Conservation (phyloP, 495 filamentous ascomycete genomes). For the Tuber borchii region DNA sequence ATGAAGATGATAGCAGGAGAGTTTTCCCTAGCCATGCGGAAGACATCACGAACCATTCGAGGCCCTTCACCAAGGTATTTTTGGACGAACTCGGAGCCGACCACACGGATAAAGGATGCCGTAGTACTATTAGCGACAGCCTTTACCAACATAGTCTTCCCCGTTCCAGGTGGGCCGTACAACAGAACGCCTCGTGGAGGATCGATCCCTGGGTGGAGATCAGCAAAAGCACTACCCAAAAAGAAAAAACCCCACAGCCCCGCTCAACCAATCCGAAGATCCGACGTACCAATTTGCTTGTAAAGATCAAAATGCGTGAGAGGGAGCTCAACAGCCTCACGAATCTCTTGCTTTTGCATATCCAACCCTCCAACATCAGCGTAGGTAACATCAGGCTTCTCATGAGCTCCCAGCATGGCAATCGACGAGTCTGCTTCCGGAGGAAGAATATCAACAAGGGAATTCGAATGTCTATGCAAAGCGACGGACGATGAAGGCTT, state of each 20-base stretch:
- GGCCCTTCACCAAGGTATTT: slow-evolving; percentile 97
- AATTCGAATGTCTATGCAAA: slow-evolving; percentile 95
- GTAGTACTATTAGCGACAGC: slow-evolving; percentile 97
- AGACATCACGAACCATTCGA: slow-evolving; percentile 97
- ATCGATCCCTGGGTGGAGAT: slow-evolving; percentile 65
- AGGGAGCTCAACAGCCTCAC: slow-evolving; percentile 93
- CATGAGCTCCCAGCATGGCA: slow-evolving; percentile 90
- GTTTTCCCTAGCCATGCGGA: slow-evolving; percentile 98
- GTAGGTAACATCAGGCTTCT: slow-evolving; percentile 98
- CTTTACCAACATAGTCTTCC: slow-evolving; percentile 98
- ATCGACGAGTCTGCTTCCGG: slow-evolving; percentile 97
- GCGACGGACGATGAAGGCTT: slow-evolving; percentile 97
- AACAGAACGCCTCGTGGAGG: slow-evolving; percentile 92
- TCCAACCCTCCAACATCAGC: slow-evolving; percentile 95
- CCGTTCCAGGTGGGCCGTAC: slow-evolving; percentile 93
- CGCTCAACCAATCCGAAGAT: background rate
- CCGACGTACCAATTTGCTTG: slow-evolving; percentile 71
- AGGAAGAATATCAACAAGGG: slow-evolving; percentile 94
- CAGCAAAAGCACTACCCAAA: slow-evolving; percentile 23
- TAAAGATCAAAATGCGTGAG: slow-evolving; percentile 97
- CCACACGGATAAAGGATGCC: slow-evolving; percentile 95
- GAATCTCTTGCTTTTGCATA: slow-evolving; percentile 99
- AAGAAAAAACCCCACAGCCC: background rate
- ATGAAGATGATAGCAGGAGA: slow-evolving; percentile 98
- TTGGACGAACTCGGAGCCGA: slow-evolving; percentile 96